Evolutionary conservation across 371 early-diverging fungal species (phyloP).

Genomic region (Mucor indicus): DNA sequence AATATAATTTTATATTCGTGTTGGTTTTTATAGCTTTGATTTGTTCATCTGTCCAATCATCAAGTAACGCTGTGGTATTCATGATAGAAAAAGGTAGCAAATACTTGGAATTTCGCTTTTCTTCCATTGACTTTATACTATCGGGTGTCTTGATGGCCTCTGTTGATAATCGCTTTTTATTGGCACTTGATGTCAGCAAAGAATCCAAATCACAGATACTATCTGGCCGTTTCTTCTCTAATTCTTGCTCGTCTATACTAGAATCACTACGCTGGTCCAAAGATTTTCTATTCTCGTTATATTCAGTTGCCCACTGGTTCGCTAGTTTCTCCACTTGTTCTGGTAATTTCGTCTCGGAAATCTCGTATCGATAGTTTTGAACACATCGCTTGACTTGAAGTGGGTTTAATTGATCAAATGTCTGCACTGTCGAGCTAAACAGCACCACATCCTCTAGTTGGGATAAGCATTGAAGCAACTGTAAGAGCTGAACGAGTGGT

Average conservation of each 20-base stretch:
- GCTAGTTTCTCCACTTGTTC: slow-evolving; percentile 65
- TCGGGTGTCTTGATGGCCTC: background rate
- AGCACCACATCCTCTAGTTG: slow-evolving; percentile 59
- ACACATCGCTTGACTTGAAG: slow-evolving; percentile 70
- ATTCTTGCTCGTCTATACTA: background rate
- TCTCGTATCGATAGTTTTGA: slow-evolving; percentile 82
- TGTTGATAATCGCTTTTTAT: slow-evolving; percentile 4
- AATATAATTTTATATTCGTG: slow-evolving; percentile 1
- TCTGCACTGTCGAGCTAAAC: slow-evolving; percentile 67
- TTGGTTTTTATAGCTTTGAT: background rate
- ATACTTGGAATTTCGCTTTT: slow-evolving; percentile 18
- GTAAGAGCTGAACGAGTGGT: slow-evolving; percentile 72
- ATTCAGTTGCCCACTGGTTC: slow-evolving; percentile 50
- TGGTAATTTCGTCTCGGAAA: slow-evolving; percentile 65
- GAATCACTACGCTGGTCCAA: background rate
- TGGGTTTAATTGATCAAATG: slow-evolving; percentile 58
- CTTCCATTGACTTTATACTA: background rate
- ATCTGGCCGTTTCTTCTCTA: slow-evolving; percentile 1
- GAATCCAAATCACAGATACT: slow-evolving; percentile 17
- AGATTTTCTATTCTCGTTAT: background rate
- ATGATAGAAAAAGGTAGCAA: slow-evolving; percentile 17
- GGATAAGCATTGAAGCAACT: slow-evolving; percentile 78
- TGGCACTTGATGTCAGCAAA: slow-evolving; percentile 6
- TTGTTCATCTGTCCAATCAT: slow-evolving; percentile 17
- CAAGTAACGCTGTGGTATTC: slow-evolving; percentile 8